A percentile compares a stretch with the other conserved stretches of the same genome.
These are phyloP conservation scores for Chenopodium formosanum DNA, from an alignment of 148 eudicot genomes.

Conservation along the genomic window DNA sequence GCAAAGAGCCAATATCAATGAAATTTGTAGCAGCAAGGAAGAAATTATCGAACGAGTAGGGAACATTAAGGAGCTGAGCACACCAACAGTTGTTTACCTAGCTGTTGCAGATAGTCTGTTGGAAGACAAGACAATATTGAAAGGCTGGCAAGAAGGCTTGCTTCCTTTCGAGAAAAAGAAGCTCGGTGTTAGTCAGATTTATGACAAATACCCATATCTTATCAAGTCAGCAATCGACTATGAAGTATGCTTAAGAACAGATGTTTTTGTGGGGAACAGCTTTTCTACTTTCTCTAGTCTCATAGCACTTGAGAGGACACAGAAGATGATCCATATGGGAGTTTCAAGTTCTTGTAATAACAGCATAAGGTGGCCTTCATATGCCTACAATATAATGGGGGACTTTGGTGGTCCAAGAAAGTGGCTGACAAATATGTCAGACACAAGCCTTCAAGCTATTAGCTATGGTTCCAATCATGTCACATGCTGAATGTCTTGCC, in stretches of 20 bases:
- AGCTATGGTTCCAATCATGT: constrained; percentile 82
- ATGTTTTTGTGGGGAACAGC: constrained; percentile 87
- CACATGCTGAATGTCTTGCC: constrained; percentile 43
- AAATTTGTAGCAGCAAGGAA: constrained; percentile 89
- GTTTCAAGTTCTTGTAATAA: constrained; percentile 39
- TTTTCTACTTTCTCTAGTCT: constrained; percentile 93
- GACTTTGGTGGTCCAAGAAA: constrained; percentile 53
- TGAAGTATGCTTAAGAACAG: constrained; percentile 86
- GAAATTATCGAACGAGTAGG: constrained; percentile 78
- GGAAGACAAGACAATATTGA: constrained; percentile 63
- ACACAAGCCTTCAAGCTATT: constrained; percentile 59
- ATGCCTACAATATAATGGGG: constrained; percentile 79
- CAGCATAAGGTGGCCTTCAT: constrained; percentile 76
- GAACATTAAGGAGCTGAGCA: constrained; percentile 46
- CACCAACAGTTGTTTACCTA: constrained; percentile 64
- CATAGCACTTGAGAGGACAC: constrained; percentile 87
- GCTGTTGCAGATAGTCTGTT: constrained; percentile 92
- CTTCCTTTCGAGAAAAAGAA: constrained; percentile 82
- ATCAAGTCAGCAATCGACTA: constrained; percentile 92
- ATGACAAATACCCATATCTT: constrained; percentile 74
- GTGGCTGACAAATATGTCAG: constrained; percentile 90
- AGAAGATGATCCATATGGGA: constrained; percentile 47
- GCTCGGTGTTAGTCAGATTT: constrained; percentile 58
- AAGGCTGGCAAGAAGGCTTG: constrained; percentile 70
- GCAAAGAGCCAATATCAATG: constrained; percentile 54